Percentiles rank a stretch among this genome's conserved stretches.
Conservation (phyloP, 208 protist genomes). For the Crithidia brevicula region DNA sequence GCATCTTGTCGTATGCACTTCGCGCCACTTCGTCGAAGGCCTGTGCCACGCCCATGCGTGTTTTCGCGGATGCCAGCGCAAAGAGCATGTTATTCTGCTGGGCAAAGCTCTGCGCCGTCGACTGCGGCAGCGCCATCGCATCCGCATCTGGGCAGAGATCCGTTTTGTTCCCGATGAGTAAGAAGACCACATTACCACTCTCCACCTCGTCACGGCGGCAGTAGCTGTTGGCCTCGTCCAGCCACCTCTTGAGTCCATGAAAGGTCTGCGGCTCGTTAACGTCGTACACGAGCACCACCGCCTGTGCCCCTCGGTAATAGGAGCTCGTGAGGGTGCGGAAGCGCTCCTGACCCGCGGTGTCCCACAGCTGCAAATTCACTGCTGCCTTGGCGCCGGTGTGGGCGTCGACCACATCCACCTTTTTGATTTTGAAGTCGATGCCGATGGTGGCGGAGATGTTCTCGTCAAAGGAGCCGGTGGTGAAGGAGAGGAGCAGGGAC, state of each 20-base stretch:
- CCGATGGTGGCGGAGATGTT: slow-evolving; percentile 80
- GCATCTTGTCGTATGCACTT: slow-evolving; percentile 62
- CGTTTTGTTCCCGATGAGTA: slow-evolving; percentile 90
- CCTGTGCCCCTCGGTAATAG: slow-evolving; percentile 87
- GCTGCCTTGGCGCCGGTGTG: slow-evolving; percentile 47
- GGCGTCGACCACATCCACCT: slow-evolving; percentile 65
- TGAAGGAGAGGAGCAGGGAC: slow-evolving; percentile 81
- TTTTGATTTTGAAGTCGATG: slow-evolving; percentile 90
- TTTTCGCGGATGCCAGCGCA: slow-evolving; percentile 84
- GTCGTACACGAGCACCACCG: slow-evolving; percentile 91
- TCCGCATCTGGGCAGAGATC: slow-evolving; percentile 51
- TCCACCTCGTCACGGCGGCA: slow-evolving; percentile 41
- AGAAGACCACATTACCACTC: slow-evolving; percentile 47
- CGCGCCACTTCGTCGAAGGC: slow-evolving; percentile 85
- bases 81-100: slow-evolving; percentile 82
- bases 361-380: slow-evolving; percentile 90
- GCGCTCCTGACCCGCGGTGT: slow-evolving; percentile 87
- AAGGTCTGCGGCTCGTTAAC: slow-evolving; percentile 79
- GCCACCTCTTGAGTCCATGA: slow-evolving; percentile 72
- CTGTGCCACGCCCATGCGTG: slow-evolving; percentile 65
- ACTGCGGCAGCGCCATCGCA: slow-evolving; percentile 56
- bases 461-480: slow-evolving; percentile 63
- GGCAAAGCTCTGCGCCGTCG: slow-evolving; percentile 66
- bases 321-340: slow-evolving; percentile 86
- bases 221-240: slow-evolving; percentile 76